Conservation (phyloP, 306 rosid species). For the Dryas alaskensis region DNA sequence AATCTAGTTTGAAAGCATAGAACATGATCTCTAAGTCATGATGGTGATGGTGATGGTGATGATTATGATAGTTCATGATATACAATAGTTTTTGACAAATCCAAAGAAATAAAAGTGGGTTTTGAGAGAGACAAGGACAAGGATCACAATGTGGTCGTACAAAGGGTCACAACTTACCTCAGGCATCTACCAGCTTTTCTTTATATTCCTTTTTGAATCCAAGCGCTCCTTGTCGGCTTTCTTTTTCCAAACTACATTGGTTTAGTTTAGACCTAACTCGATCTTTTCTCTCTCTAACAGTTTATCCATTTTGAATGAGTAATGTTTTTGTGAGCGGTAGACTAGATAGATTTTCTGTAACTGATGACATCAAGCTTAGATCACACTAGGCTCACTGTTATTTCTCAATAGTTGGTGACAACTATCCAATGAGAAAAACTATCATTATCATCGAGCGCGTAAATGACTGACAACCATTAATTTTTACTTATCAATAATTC, state of each 20-base stretch:
- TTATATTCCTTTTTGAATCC: conserved; percentile 27
- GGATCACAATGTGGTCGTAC: conserved; percentile 21
- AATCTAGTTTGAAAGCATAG: background rate
- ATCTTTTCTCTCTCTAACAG: background rate
- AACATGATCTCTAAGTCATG: conserved; percentile 11
- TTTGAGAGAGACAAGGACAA: conserved; percentile 16
- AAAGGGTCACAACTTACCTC: conserved; percentile 2
- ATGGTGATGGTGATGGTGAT: background rate
- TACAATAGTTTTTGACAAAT: conserved; percentile 18
- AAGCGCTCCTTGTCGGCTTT: conserved; percentile 35
- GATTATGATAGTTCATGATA: conserved; percentile 20
- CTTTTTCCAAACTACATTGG: conserved; percentile 15
- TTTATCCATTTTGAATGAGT: background rate
- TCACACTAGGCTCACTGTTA: no score
- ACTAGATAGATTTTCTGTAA: no score
- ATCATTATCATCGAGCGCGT: no score
- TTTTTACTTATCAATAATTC: no score
- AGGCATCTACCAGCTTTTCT: conserved; percentile 46
- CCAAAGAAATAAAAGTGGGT: background rate
- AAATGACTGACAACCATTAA: no score
- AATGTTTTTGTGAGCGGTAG: background rate
- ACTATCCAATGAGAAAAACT: no score
- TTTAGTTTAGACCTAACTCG: background rate
- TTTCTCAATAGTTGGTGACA: no score
- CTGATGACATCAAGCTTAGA: no score